Percentiles rank a stretch among this genome's conserved stretches.
Evolutionary conservation across 495 filamentous ascomycete species (phyloP).

Genomic region (Aspergillus mulundensis): DNA sequence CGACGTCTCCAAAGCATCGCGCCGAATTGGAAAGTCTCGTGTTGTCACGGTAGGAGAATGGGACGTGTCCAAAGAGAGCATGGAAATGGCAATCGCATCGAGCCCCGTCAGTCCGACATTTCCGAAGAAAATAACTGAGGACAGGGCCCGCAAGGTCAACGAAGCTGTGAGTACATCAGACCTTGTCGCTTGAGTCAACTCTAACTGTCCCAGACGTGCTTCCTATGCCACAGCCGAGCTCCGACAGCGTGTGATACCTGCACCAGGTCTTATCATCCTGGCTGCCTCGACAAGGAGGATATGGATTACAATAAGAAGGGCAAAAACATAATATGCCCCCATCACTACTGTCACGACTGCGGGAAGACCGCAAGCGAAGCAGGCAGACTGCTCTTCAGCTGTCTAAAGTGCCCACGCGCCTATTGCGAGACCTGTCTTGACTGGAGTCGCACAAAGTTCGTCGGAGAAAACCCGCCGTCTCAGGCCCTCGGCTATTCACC

Average conservation of each 20-base stretch:
- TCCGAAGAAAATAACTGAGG: slow-evolving; percentile 40
- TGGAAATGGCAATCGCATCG: slow-evolving; percentile 42
- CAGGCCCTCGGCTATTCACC: slow-evolving; percentile 44
- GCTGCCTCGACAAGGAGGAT: slow-evolving; percentile 43
- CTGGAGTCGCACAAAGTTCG: slow-evolving; percentile 45
- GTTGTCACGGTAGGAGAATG: slow-evolving; percentile 59
- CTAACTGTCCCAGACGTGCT: slow-evolving; percentile 42
- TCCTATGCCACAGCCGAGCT: slow-evolving; percentile 50
- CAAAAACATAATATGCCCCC: slow-evolving; percentile 49
- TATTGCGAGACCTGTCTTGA: slow-evolving; percentile 63
- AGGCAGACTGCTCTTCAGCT: slow-evolving; percentile 58
- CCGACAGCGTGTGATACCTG: slow-evolving; percentile 49
- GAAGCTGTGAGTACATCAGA: slow-evolving; percentile 36
- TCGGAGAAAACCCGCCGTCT: slow-evolving; percentile 49
- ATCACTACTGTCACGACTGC: slow-evolving; percentile 57
- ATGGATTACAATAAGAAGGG: slow-evolving; percentile 23
- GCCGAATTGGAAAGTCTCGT: slow-evolving; percentile 55
- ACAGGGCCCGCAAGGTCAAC: slow-evolving; percentile 40
- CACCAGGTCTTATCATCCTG: slow-evolving; percentile 52
- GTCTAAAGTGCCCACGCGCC: slow-evolving; percentile 52
- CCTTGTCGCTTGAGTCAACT: not conserved
- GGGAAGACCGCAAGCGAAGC: slow-evolving; percentile 50
- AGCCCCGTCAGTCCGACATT: slow-evolving; percentile 41
- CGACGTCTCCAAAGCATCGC: not conserved
- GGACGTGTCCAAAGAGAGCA: slow-evolving; percentile 55